Conservation (phyloP, 805 yeast species). For the Priceomyces fermenticarens region DNA sequence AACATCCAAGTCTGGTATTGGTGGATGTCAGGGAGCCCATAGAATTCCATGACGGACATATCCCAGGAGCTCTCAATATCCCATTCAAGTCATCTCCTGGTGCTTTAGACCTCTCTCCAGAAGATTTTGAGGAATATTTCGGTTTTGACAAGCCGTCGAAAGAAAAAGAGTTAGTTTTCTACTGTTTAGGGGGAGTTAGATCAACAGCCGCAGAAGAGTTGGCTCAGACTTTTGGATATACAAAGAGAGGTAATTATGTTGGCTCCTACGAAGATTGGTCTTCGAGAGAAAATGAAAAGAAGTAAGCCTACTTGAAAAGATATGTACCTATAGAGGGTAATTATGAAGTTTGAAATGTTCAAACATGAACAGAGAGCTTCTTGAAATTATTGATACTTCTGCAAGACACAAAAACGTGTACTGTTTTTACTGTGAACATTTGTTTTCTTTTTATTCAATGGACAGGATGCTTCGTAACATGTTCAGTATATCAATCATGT, state of each 20-base stretch:
- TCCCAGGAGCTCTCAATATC: constrained; percentile 81
- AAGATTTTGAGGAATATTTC: constrained; percentile 77
- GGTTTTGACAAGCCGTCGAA: constrained; percentile 76
- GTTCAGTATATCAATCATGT: no score
- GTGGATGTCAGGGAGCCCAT: constrained; percentile 93
- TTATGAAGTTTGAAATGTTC: no score
- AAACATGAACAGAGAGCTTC: no score
- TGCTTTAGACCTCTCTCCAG: constrained; percentile 75
- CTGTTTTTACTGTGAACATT: no score
- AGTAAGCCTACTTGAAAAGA: no score
- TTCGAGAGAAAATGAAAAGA: constrained; percentile 26
- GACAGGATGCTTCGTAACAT: no score
- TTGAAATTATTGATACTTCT: no score
- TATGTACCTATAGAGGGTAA: no score
- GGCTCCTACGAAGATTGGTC: constrained; percentile 91
- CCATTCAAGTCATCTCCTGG: constrained; percentile 93
- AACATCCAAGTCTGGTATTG: constrained; percentile 47
- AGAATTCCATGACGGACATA: constrained; percentile 70
- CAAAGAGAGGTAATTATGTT: constrained; percentile 75
- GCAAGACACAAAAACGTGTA: no score
- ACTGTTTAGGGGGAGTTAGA: constrained; percentile 92
- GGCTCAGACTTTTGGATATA: constrained; percentile 87
- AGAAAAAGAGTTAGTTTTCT: constrained; percentile 76
- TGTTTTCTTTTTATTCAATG: no score
- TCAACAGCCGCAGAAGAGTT: constrained; percentile 87